Conservation (phyloP, 345 rosid species). For the Eucalyptus regnans region DNA sequence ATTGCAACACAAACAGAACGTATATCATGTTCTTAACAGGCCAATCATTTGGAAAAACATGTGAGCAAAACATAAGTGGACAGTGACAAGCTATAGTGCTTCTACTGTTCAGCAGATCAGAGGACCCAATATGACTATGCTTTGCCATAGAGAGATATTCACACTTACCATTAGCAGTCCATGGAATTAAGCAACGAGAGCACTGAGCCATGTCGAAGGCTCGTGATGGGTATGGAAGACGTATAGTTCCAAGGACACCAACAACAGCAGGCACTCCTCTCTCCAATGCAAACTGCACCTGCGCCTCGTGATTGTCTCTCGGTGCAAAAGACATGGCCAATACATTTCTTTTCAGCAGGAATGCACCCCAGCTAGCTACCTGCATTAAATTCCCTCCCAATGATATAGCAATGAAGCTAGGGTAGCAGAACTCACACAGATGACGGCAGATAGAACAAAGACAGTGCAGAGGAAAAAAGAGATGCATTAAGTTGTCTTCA, state of each 20-base stretch:
- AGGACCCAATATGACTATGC: not conserved
- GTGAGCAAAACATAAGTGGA: not conserved
- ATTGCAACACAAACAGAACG: not conserved
- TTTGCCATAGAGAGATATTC: not conserved
- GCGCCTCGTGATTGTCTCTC: conserved; percentile 93
- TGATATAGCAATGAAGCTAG: not conserved
- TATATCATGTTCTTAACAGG: not conserved
- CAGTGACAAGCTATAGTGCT: not conserved
- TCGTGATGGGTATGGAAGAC: conserved; percentile 85
- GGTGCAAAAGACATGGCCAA: conserved; percentile 95
- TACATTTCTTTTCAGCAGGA: conserved; percentile 76
- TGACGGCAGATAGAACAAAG: not conserved
- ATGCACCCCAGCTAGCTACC: conserved; percentile 99
- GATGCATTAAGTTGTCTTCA: not conserved
- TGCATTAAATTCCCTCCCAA: not conserved
- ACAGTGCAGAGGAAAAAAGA: not conserved
- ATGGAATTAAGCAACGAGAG: conserved; percentile 90
- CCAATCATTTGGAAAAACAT: not conserved
- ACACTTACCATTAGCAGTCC: conserved; percentile 69
- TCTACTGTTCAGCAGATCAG: not conserved
- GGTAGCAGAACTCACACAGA: not conserved
- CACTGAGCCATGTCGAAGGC: conserved; percentile 99
- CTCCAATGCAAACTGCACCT: conserved; percentile 98
- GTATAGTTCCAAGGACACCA: conserved; percentile 85
- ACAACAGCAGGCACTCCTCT: conserved; percentile 91